These are phyloP conservation scores for Mycena leptocephala DNA, from an alignment of 768 basidiomycete species.

Conservation along the genomic window DNA sequence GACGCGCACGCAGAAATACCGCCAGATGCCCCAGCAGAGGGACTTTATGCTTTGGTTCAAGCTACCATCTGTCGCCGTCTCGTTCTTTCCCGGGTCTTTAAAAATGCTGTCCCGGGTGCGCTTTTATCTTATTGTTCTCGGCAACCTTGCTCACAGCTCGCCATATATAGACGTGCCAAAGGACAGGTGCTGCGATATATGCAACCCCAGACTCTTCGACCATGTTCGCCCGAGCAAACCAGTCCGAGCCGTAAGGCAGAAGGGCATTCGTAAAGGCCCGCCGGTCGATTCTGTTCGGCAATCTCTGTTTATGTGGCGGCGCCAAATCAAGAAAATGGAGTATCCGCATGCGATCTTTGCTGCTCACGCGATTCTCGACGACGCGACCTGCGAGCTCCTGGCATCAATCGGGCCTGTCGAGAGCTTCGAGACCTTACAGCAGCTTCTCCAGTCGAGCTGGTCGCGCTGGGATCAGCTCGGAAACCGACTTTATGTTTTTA, in stretches of 20 bases:
- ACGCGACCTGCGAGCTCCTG: slow-evolving; percentile 8
- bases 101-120: neutral
- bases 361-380: slow-evolving; percentile 13
- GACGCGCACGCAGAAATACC: neutral
- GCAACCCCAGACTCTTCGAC: slow-evolving; percentile 8
- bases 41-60: neutral
- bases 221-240: neutral
- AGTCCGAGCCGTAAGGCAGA: neutral
- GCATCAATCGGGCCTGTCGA: neutral
- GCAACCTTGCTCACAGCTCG: neutral
- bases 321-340: neutral
- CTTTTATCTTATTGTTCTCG: neutral
- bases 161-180: neutral
- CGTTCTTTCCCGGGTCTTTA: neutral
- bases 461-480: slow-evolving; percentile 13
- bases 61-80: neutral
- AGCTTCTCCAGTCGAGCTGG: neutral
- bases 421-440: neutral
- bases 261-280: neutral
- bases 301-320: neutral
- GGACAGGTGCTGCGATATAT: neutral
- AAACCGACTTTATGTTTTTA: neutral
- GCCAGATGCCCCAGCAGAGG: neutral
- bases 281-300: neutral
- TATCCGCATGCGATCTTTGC: neutral